A percentile compares a stretch with the other conserved stretches of the same genome.
Evolutionary conservation across 352 stramenopile genomes (phyloP).

Genomic region (Pythium grandisporangium): DNA sequence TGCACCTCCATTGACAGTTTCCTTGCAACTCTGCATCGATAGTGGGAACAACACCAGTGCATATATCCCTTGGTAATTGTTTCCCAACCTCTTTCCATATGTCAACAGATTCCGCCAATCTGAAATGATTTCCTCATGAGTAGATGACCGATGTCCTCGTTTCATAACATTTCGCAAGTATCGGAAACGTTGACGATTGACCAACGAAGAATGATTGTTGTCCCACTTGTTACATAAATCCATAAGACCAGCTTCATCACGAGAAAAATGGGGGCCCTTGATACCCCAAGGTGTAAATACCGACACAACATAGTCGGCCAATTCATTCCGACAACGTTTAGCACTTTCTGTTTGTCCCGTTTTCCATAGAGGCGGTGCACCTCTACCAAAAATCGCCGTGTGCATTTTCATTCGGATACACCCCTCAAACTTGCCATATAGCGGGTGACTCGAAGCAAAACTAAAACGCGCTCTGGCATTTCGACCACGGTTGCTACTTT

Average conservation of each 20-base stretch:
- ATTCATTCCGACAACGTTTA: background rate
- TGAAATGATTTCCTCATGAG: background rate
- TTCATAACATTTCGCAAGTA: background rate
- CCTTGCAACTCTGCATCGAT: no score
- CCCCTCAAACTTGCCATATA: background rate
- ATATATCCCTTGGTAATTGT: no score
- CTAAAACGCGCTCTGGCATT: background rate
- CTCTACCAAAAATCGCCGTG: constrained; percentile 3
- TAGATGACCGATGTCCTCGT: background rate
- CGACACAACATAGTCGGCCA: background rate
- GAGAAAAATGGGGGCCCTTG: background rate
- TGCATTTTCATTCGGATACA: constrained; percentile 1
- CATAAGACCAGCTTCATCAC: background rate
- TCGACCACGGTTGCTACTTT: background rate
- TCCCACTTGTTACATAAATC: constrained; percentile 1
- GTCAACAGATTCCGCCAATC: constrained; percentile 6
- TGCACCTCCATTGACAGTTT: no score
- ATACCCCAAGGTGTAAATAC: constrained; percentile 1
- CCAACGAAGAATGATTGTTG: background rate
- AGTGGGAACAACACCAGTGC: no score
- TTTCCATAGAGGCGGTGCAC: constrained; percentile 2
- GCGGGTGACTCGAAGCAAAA: constrained; percentile 2
- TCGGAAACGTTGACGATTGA: constrained; percentile 2
- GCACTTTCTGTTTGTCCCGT: background rate
- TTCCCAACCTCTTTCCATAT: constrained; percentile 3